These are phyloP conservation scores for Diospyros lotus DNA, from an alignment of 148 eudicot genomes.

Conservation along the genomic window DNA sequence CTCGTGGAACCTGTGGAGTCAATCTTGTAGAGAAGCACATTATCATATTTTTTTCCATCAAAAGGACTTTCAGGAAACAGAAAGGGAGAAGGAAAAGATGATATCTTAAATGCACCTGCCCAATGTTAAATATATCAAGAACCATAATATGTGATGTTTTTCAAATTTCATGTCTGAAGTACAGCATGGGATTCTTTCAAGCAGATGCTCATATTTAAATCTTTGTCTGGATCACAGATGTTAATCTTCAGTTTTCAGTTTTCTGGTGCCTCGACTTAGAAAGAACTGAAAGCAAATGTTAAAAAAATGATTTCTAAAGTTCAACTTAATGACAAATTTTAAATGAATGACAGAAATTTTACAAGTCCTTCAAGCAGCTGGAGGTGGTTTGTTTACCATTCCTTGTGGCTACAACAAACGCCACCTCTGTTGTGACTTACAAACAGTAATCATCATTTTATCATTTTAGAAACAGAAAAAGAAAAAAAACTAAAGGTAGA, in stretches of 20 bases:
- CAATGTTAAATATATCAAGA: neutral
- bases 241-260: too few species aligned
- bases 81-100: constrained; percentile 3
- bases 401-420: too few species aligned
- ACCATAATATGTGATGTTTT: neutral
- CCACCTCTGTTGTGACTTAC: too few species aligned
- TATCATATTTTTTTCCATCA: neutral
- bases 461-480: neutral
- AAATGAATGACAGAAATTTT: neutral
- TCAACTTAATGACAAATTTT: neutral
- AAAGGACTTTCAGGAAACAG: neutral
- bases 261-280: too few species aligned
- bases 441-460: too few species aligned
- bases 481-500: neutral
- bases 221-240: neutral
- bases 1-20: neutral
- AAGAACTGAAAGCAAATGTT: too few species aligned
- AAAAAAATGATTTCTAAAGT: too few species aligned
- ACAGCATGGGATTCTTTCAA: neutral
- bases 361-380: neutral
- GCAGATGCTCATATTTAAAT: neutral
- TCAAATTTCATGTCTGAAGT: neutral
- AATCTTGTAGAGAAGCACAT: constrained; percentile 1
- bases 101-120: neutral
- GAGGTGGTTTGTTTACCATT: neutral